These are phyloP conservation scores for Lentinula edodes DNA, from an alignment of 768 basidiomycete genomes.

Conservation along the genomic window DNA sequence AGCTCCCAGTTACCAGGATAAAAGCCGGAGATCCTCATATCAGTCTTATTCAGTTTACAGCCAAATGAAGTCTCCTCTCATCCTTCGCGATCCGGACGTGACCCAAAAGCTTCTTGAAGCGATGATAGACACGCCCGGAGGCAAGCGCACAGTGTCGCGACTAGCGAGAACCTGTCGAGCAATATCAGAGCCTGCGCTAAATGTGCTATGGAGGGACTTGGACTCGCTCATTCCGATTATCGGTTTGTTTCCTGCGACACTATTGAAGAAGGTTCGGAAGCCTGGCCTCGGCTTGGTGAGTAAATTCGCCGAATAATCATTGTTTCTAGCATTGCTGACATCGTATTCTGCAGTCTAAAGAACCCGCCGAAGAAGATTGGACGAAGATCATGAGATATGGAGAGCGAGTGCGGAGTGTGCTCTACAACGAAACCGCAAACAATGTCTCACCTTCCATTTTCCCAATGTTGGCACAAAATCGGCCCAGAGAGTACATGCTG, in stretches of 20 bases:
- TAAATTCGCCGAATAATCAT: constrained; percentile 6
- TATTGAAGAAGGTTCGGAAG: constrained; percentile 65
- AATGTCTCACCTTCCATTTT: constrained; percentile 63
- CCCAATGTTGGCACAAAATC: constrained; percentile 56
- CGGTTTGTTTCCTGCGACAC: constrained; percentile 60
- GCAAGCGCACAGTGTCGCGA: constrained; percentile 62
- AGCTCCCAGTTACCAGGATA: constrained; percentile 10
- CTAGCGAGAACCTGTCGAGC: constrained; percentile 71
- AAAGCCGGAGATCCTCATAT: constrained; percentile 25
- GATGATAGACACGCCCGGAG: constrained; percentile 53
- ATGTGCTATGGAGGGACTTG: constrained; percentile 72
- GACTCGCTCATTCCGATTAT: constrained; percentile 71
- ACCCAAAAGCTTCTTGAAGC: constrained; percentile 46
- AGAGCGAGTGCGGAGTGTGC: constrained; percentile 59
- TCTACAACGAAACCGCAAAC: constrained; percentile 64
- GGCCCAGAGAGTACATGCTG: constrained; percentile 59
- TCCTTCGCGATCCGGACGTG: constrained; percentile 61
- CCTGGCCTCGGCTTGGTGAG: constrained; percentile 77
- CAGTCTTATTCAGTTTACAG: constrained; percentile 40
- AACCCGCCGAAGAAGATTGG: constrained; percentile 70
- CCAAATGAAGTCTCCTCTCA: constrained; percentile 42
- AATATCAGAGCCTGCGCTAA: constrained; percentile 66
- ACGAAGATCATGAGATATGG: constrained; percentile 58
- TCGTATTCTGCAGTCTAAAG: constrained; percentile 37
- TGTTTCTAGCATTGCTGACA: background rate